Evolutionary conservation across 257 asterid genomes (phyloP), one percentile per base, ranked within the genome.

Genomic region (Capsicum rhomboideum): DNA sequence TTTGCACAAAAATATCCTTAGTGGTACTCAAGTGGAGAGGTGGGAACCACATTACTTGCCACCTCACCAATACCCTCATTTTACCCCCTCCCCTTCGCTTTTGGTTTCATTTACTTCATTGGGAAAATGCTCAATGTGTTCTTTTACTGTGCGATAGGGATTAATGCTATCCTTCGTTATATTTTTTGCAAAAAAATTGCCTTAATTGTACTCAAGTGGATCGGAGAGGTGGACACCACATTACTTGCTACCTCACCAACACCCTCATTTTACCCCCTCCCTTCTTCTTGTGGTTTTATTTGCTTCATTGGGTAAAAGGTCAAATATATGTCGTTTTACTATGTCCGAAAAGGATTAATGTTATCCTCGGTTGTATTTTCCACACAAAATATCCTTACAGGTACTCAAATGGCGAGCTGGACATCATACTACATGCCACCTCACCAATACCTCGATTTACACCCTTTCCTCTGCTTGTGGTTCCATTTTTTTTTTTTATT

Each of bases 111-210:
- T 18, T 54, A 10, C 61, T 55, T 18, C 20, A 55, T 55, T 7
- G 1, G 8, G 1, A 17, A 54, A 54, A 7, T 1, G n/a, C 10
- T 6, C 1, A 18, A n/a, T n/a, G 1, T 0, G 2, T 0, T 0
- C 1, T 7, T 55, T 18, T 18, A 55, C 2, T 55, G 61, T 55
- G 11, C 61, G 2, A 54, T 17, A 55, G 17, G 4, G 61, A 18
- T 55, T 55, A 55, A n/a, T 55, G 17, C 20, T 20, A 56, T 56
- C 14, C 64, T 56, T 56, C 0, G 29, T 6, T 8, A 3, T n/a
- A 56, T n/a, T 56, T n/a, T 56, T 34, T 5, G 40, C 40, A 34
- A 4, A 34, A 34, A 34, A 34, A 34, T 34, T 2, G 0, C 40
- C 40, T 34, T 9, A 34, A 5, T 34, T 4, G 40, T 34, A 34